Base-by-base conservation (phyloP, 257 asterid genomes). In the Solanum sparsipilum region DNA sequence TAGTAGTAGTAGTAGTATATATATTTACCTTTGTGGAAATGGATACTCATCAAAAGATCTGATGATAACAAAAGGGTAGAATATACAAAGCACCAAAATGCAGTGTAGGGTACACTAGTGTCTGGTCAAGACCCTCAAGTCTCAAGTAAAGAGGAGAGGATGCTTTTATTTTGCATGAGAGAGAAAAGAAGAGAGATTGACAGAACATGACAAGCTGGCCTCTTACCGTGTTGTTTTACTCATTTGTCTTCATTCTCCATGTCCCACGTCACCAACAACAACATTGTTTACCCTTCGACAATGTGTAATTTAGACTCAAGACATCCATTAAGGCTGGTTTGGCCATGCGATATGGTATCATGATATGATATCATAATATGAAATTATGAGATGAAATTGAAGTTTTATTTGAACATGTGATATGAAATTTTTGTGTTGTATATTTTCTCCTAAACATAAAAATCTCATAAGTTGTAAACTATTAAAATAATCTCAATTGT, bases 151-250 rank as follows among this genome's bases (percentile, higher is more conserved):
- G n/a, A n/a, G n/a, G n/a, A n/a, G n/a, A n/a, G 18, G 41, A 0
- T 70, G 79, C 25, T 72, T 72, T 72, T 9, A 34, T 70, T 72
- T 72, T 35, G 9, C 48, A 74, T 35, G 82, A 74, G 48, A 74
- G 83, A 75, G 58, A 73, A 34, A 34, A 20, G 82, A 35, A 36
- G 7, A 36, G 35, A 20, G 41, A n/a, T 38, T 84, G 78, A 35
- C 87, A 65, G 87, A 84, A 34, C 79, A 84, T 84, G 87, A 63
- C 87, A 84, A 84, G 79, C 87, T 84, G 87, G 79, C 38, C 82
- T 20, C 52, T 75, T 75, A 21, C 83, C 83, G 32, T 11, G 34
- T 75, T 23, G 20, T 21, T 73, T 75, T 75, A 38, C 83, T 75
- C 23, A 5, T 73, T 31, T 75, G 83, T 75, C 83, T 23, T 75